Evolutionary conservation across 1,284 basidiomycete species (phyloP), one percentile per base, ranked within the genome.

Genomic region (Ceratobasidium sp.): DNA sequence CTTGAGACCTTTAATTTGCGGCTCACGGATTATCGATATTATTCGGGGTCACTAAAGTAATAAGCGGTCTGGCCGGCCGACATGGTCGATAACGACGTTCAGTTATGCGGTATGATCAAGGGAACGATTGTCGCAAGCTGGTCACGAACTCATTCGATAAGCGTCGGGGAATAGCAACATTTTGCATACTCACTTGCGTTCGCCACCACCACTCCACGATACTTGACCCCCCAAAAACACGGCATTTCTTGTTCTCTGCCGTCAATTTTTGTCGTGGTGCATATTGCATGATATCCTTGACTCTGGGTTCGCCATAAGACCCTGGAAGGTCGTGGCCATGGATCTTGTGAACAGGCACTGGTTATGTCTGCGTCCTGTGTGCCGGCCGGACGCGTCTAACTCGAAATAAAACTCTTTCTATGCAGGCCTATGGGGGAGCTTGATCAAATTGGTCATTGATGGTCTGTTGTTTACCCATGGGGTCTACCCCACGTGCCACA

Each of bases 1-100:
- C 69, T 29, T 32, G 51, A 29, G 61, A 44, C n/a, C 25, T 69
- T 68, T 2, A 54, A 29, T 32, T 75, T 49, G 7, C 76, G 65
- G n/a, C 71, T 66, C 13, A 77, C 22, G 9, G 25, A 37, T 78
- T 78, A 22, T 59, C 52, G 34, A 78, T 75, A 29, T 77, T 78
- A 13, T 70, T 71, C 4, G 75, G 46, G 2, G 70, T 62, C 19
- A 77, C 9, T 74, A 74, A 6, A 74, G 46, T 11, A 61, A 54
- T 74, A 65, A 1, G 44, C 71, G n/a, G 52, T 19, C 6, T 49
- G 59, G 6, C 71, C 71, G 6, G n/a, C n/a, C 13, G 59, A 25
- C 44, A 52, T 74, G 32, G 34, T 32, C 34, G 71, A 64, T 9
- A 74, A 37, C 11, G 44, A n/a, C 5, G 61, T 74, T 51, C 61